Base-by-base conservation (phyloP, 345 rosid genomes). In the Salix koriyanagi region DNA sequence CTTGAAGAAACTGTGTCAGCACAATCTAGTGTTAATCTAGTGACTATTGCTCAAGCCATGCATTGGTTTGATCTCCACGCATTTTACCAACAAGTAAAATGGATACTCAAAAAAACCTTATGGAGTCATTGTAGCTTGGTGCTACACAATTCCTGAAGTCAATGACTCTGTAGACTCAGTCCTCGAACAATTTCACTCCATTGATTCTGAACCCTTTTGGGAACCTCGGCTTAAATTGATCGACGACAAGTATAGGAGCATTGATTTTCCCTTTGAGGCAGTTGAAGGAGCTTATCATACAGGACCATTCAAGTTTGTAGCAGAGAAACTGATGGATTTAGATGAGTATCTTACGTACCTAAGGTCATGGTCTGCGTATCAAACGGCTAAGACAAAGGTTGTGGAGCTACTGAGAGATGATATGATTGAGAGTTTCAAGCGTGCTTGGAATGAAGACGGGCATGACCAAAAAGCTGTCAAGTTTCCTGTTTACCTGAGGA, bases 61-160 rank as follows among this genome's bases (percentile, higher is more conserved):
- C 97, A 94, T 52, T 92, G 98, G 96, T 86, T 94, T 50, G 91
- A 89, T 18, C 90, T 87, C 61, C 80, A 85, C 11, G 28, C 50
- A 11, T 92, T 94, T 67, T 89, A 91, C 87, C 69, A 73, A 0
- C 91, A 87, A 78, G 97, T 85, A 67, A 85, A 87, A 79, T 83
- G 84, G 81, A 90, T 87, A 6, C 90, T 95, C 73, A 89, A 90
- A 70, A 94, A 90, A 65, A n/a, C 97, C 98, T 12, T 6, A 89
- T 30, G 98, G 98, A 0, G 92, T 90, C 15, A 26, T 92, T 48
- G 97, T 94, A 0, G 89, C 94, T 0, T 92, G 98, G 96, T 92
- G 98, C 89, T 94, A 94, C 90, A 88, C 92, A 5, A 67, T 68
- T 9, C 97, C 96, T 15, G 77, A 88, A 79, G 83, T 94, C 32